Evolutionary conservation across 257 asterid genomes (phyloP).

Genomic region (Galeopsis tetrahit): DNA sequence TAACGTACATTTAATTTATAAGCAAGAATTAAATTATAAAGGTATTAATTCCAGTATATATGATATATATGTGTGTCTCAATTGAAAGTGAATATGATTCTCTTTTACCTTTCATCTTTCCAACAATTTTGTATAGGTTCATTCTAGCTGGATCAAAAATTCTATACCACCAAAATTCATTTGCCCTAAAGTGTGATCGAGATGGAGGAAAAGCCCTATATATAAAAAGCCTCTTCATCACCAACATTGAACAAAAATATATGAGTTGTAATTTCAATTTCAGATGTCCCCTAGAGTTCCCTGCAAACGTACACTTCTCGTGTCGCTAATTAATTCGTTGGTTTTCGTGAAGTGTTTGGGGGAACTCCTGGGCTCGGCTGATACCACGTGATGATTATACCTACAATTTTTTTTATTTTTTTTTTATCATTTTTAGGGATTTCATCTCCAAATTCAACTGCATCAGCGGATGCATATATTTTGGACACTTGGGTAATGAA

Average conservation of each 20-base stretch:
- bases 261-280: not conserved
- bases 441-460: too few relatives aligned
- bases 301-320: conserved; percentile 47
- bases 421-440: too few relatives aligned
- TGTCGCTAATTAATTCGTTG: not conserved
- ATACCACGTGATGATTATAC: too few relatives aligned
- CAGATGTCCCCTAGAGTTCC: conserved; percentile 51
- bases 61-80: too few relatives aligned
- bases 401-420: too few relatives aligned
- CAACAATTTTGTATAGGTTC: conserved; percentile 45
- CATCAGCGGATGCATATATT: too few relatives aligned
- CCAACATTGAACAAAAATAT: not conserved
- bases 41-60: too few relatives aligned
- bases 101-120: conserved; percentile 32
- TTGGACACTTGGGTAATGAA: too few relatives aligned
- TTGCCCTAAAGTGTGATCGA: conserved; percentile 29
- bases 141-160: conserved; percentile 30
- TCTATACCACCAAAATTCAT: not conserved
- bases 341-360: conserved; percentile 49
- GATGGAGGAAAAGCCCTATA: conserved; percentile 21
- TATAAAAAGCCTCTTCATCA: conserved; percentile 28
- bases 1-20: too few relatives aligned
- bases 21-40: too few relatives aligned
- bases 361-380: conserved; percentile 37
- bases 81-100: conserved; percentile 35